These are phyloP conservation scores for Sphaerosporella brunnea DNA, from an alignment of 495 filamentous ascomycete genomes.

Conservation along the genomic window DNA sequence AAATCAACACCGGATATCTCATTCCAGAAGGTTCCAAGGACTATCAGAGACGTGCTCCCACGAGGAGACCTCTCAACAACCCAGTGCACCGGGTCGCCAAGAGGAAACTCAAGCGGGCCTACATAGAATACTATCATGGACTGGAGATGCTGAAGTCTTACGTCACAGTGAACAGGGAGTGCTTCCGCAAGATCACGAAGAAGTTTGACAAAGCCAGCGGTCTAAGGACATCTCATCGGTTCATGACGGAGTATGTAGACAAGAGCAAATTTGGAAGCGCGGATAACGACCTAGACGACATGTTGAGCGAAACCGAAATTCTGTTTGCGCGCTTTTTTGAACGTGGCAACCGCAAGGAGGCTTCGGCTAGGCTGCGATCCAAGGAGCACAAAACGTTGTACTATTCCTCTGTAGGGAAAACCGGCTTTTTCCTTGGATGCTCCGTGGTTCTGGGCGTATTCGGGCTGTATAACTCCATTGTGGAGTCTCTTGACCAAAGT, in stretches of 20 bases:
- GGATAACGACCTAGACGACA: conserved; percentile 50
- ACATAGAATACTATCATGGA: conserved; percentile 84
- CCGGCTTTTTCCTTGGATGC: conserved; percentile 58
- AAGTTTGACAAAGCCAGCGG: conserved; percentile 88
- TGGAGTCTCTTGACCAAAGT: conserved; percentile 31
- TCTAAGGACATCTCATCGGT: conserved; percentile 55
- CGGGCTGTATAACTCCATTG: conserved; percentile 47
- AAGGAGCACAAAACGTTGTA: conserved; percentile 46
- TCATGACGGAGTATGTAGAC: conserved; percentile 85
- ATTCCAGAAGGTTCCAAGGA: conserved; percentile 29
- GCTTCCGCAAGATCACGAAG: conserved; percentile 95
- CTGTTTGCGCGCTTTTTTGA: conserved; percentile 47
- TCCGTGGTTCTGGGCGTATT: conserved; percentile 58
- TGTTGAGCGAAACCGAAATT: conserved; percentile 66
- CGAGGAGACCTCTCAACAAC: conserved; percentile 17
- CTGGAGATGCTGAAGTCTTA: conserved; percentile 85
- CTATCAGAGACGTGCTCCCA: conserved; percentile 13
- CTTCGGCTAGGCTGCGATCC: conserved; percentile 63
- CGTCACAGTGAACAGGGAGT: conserved; percentile 70
- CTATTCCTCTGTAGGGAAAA: conserved; percentile 58
- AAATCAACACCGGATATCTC: conserved; percentile 22
- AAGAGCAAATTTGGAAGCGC: conserved; percentile 78
- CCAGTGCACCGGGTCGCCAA: conserved; percentile 40
- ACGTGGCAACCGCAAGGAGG: conserved; percentile 60
- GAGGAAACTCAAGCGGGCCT: conserved; percentile 68